These are phyloP conservation scores for Sporothrix curviconia DNA, from an alignment of 2,329 filamentous ascomycete species.

Conservation along the genomic window DNA sequence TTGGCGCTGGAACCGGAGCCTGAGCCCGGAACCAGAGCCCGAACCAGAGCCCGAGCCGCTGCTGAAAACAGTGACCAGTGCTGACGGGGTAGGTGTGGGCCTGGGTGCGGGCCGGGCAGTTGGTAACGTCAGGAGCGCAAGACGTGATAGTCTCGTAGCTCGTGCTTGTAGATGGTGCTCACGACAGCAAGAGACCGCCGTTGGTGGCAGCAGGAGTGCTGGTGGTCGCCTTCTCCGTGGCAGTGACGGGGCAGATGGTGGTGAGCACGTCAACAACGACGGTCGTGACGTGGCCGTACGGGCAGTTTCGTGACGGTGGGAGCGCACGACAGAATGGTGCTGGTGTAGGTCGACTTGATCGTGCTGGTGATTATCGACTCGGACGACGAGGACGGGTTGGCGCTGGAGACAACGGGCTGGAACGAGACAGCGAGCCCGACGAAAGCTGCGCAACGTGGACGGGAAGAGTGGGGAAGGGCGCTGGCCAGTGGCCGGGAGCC, in stretches of 20 bases:
- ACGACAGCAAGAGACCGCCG: slow-evolving; percentile 23
- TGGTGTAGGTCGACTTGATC: slow-evolving; percentile 33
- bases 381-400: background rate
- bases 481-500: background rate
- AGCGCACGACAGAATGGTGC: slow-evolving; percentile 20
- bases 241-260: slow-evolving; percentile 20
- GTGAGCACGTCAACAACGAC: slow-evolving; percentile 20
- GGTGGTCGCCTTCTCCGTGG: background rate
- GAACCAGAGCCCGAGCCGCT: slow-evolving; percentile 4
- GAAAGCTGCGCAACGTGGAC: no score
- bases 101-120: slow-evolving; percentile 20
- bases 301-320: slow-evolving; percentile 22
- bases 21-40: slow-evolving; percentile 9
- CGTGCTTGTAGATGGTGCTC: slow-evolving; percentile 34
- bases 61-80: slow-evolving; percentile 31
- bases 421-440: no score
- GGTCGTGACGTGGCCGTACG: slow-evolving; percentile 19
- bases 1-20: slow-evolving; percentile 8
- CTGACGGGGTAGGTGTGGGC: slow-evolving; percentile 13
- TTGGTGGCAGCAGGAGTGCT: background rate
- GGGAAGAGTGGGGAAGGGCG: no score
- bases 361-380: slow-evolving; percentile 30
- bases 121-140: slow-evolving; percentile 19
- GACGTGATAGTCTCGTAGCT: slow-evolving; percentile 31
- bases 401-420: slow-evolving; percentile 17